Conservation (phyloP, 768 basidiomycete species). For the Auricularia sp. region DNA sequence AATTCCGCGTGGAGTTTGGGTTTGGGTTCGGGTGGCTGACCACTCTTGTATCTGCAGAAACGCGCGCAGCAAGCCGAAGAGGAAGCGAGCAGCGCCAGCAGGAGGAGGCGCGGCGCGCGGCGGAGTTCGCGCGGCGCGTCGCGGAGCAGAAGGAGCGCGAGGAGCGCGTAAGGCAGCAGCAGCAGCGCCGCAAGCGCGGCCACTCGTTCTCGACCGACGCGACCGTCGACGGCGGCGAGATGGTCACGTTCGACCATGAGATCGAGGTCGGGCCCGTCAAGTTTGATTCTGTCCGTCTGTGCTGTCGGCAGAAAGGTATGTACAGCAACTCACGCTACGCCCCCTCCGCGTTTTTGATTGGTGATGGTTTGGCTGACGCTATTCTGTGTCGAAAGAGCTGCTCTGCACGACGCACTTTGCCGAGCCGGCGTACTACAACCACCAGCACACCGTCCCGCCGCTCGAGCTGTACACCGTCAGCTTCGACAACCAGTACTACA, state of each 20-base stretch:
- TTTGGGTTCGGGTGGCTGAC: background rate
- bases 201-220: conserved; percentile 36
- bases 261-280: conserved; percentile 47
- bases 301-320: conserved; percentile 58
- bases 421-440: conserved; percentile 63
- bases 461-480: conserved; percentile 57
- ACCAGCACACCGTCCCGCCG: conserved; percentile 39
- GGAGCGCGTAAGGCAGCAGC: conserved; percentile 33
- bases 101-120: conserved; percentile 38
- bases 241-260: conserved; percentile 39
- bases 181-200: conserved; percentile 50
- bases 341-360: conserved; percentile 1
- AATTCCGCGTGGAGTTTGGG: background rate
- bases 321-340: too few relatives aligned
- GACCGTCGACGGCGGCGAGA: conserved; percentile 40
- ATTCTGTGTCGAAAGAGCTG: conserved; percentile 31
- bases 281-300: conserved; percentile 59
- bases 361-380: background rate
- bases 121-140: conserved; percentile 45
- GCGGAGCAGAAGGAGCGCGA: conserved; percentile 60
- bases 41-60: conserved; percentile 14
- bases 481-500: conserved; percentile 63
- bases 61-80: conserved; percentile 47
- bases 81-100: conserved; percentile 29
- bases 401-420: conserved; percentile 62